Percentiles rank a stretch among this genome's conserved stretches.
Evolutionary conservation across 2,329 filamentous ascomycete species (phyloP).

Genomic region (Nothomitra cinnamomea): DNA sequence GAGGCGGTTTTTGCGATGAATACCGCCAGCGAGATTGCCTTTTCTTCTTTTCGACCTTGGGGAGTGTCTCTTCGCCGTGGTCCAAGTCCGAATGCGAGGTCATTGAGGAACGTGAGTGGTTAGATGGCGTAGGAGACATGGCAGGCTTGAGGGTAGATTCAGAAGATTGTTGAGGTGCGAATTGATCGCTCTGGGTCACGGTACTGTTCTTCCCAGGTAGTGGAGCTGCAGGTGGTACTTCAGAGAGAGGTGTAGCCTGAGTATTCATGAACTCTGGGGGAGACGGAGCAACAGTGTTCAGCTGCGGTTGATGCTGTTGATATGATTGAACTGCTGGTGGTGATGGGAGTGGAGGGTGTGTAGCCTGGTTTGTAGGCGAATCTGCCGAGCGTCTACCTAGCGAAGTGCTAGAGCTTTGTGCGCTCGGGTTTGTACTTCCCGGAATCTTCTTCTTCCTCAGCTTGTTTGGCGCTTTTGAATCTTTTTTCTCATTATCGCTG

Average conservation of each 20-base stretch:
- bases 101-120: conserved; percentile 51
- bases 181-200: conserved; percentile 26
- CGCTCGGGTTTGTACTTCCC: conserved; percentile 64
- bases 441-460: conserved; percentile 76
- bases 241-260: conserved; percentile 3
- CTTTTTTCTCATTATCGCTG: conserved; percentile 36
- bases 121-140: conserved; percentile 58
- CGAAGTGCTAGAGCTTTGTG: conserved; percentile 77
- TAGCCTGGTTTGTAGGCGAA: not conserved
- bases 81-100: conserved; percentile 75
- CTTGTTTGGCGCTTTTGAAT: conserved; percentile 64
- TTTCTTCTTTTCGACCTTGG: conserved; percentile 44
- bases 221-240: not conserved
- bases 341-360: not conserved
- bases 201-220: conserved; percentile 1
- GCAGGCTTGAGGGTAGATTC: conserved; percentile 42
- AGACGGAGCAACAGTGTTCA: not conserved
- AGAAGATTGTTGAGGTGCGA: conserved; percentile 23
- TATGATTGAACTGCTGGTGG: not conserved
- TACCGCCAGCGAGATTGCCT: conserved; percentile 57
- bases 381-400: conserved; percentile 26
- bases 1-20: conserved; percentile 45
- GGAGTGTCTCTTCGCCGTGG: conserved; percentile 42
- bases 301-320: not conserved
- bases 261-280: not conserved